phyloP scores from a whole-genome alignment of 2,329 filamentous ascomycete species.

The Talaromyces sp. region DNA sequence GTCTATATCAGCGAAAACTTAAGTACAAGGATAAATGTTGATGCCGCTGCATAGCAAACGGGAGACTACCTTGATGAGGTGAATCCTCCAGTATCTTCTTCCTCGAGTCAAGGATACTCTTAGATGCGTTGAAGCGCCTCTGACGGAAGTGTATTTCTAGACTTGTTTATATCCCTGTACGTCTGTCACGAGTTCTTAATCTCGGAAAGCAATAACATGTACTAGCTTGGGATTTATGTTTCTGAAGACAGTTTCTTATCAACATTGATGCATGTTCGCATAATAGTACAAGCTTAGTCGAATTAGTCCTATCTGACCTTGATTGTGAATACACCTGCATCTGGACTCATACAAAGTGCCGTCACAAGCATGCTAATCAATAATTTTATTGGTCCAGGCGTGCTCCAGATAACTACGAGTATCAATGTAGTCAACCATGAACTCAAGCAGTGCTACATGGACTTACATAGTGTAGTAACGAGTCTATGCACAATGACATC shows the following conservation, averaged over 20 bases:
- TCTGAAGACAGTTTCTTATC: no score
- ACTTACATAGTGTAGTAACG: neutral
- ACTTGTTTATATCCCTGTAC: neutral
- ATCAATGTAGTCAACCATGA: neutral
- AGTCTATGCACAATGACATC: constrained; percentile 1
- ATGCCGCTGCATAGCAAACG: neutral
- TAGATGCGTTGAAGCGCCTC: neutral
- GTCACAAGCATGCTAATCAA: neutral
- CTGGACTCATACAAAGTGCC: neutral
- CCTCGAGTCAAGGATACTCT: neutral
- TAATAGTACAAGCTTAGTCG: neutral
- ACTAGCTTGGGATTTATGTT: no score
- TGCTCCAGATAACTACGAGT: neutral
- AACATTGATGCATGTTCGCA: neutral
- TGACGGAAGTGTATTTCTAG: neutral
- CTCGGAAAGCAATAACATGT: no score
- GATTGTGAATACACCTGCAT: neutral
- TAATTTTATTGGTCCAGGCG: neutral
- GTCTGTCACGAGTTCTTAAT: neutral
- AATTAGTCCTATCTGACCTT: neutral
- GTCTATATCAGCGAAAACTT: neutral
- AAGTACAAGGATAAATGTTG: neutral
- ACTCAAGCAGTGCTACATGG: neutral
- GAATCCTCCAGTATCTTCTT: neutral
- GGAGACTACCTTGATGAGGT: neutral